Conservation (phyloP, 768 basidiomycete genomes). For the Mycena kentingensis region DNA sequence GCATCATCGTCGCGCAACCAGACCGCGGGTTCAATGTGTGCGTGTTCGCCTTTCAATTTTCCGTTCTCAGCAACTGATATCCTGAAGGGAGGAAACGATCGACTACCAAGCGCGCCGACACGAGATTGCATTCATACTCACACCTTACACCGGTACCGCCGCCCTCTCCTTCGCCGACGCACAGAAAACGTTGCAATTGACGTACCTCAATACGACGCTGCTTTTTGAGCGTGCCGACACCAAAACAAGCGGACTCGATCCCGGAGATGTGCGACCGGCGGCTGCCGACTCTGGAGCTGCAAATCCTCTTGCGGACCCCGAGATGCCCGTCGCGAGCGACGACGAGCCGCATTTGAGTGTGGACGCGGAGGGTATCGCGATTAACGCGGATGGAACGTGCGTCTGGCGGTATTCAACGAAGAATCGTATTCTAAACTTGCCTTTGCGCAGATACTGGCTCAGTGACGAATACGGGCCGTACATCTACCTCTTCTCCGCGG, state of each 20-base stretch:
- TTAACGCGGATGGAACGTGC: slow-evolving; percentile 60
- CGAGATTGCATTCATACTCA: slow-evolving; percentile 56
- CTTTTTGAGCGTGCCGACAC: slow-evolving; percentile 48
- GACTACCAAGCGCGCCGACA: slow-evolving; percentile 70
- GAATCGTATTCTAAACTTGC: background rate
- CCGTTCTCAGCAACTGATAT: background rate
- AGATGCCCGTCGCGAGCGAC: slow-evolving; percentile 47
- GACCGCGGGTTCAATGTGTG: slow-evolving; percentile 66
- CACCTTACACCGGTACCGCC: slow-evolving; percentile 51
- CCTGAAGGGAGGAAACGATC: slow-evolving; percentile 45
- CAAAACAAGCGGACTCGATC: slow-evolving; percentile 60
- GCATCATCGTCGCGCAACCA: slow-evolving; percentile 56
- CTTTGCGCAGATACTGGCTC: slow-evolving; percentile 53
- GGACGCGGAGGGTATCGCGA: slow-evolving; percentile 61
- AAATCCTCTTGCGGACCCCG: slow-evolving; percentile 40
- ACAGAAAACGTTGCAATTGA: slow-evolving; percentile 51
- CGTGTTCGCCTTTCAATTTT: slow-evolving; percentile 18
- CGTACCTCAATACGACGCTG: slow-evolving; percentile 52
- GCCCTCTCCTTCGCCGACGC: slow-evolving; percentile 52
- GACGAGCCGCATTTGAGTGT: slow-evolving; percentile 49
- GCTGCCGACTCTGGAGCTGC: slow-evolving; percentile 30
- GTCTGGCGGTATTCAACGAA: slow-evolving; percentile 16
- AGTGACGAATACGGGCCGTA: slow-evolving; percentile 74
- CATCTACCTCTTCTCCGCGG: slow-evolving; percentile 53
- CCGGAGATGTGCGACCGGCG: slow-evolving; percentile 46